Conservation (phyloP, 495 filamentous ascomycete genomes). For the Neurospora sp. region DNA sequence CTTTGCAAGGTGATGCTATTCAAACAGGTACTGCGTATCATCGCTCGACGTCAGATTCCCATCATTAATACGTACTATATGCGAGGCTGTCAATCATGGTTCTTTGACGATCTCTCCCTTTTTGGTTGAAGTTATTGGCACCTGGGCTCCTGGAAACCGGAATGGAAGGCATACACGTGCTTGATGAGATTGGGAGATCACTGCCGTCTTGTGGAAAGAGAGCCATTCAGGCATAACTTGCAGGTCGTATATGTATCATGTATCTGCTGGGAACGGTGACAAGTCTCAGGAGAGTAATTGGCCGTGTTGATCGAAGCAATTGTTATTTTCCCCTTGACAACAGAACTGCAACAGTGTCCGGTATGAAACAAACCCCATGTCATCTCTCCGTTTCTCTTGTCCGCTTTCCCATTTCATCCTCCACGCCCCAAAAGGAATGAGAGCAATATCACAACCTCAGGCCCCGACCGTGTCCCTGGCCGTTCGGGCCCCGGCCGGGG, state of each 20-base stretch:
- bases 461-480: not conserved
- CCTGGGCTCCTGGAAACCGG: not conserved
- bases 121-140: not conserved
- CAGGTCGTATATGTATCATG: not conserved
- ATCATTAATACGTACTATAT: not conserved
- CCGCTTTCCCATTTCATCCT: not conserved
- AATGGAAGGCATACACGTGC: not conserved
- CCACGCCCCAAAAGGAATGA: not conserved
- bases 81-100: not conserved
- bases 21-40: too few relatives aligned
- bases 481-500: not conserved
- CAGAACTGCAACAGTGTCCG: not conserved
- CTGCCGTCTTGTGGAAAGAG: not conserved
- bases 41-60: not conserved
- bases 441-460: not conserved
- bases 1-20: not conserved
- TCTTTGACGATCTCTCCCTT: not conserved
- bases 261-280: not conserved
- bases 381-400: not conserved
- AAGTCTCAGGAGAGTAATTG: not conserved
- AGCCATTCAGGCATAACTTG: not conserved
- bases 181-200: not conserved
- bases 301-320: not conserved
- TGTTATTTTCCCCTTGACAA: not conserved
- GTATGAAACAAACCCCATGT: not conserved